Evolutionary conservation across 2,329 filamentous ascomycete genomes (phyloP).

Genomic region (Rhytidhysteron rufulum): DNA sequence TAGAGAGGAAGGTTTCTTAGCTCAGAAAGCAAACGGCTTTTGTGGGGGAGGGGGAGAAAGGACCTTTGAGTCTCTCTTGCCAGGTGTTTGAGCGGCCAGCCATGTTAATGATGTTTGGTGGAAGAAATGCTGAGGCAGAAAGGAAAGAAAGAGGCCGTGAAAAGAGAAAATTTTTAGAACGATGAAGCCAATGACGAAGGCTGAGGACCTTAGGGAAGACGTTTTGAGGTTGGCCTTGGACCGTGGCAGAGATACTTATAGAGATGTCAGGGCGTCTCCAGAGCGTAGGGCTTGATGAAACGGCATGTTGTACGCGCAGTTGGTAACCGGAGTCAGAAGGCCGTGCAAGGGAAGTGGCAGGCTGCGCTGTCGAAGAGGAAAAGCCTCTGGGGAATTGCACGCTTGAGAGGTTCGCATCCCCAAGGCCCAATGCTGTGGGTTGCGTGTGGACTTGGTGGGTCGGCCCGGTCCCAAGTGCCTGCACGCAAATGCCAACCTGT

Average conservation of each 20-base stretch:
- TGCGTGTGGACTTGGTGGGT: neutral
- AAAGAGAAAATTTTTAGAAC: neutral
- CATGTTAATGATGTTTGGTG: slow-evolving; percentile 8
- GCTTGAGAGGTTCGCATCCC: slow-evolving; percentile 2
- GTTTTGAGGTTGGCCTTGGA: neutral
- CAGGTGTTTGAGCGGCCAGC: slow-evolving; percentile 7
- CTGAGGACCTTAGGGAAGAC: no score
- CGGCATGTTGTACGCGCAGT: slow-evolving; percentile 3
- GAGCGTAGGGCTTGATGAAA: slow-evolving; percentile 2
- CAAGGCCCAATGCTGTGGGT: neutral
- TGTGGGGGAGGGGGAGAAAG: no score
- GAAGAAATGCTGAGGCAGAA: slow-evolving; percentile 14
- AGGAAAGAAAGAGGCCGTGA: neutral
- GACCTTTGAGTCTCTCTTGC: slow-evolving; percentile 26
- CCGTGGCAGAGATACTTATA: slow-evolving; percentile 3
- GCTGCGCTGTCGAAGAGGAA: slow-evolving; percentile 2
- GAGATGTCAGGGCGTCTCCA: neutral
- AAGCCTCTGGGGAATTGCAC: slow-evolving; percentile 1
- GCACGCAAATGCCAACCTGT: slow-evolving; percentile 2
- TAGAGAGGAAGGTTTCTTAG: slow-evolving; percentile 11
- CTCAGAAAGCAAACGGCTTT: no score
- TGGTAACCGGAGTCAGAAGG: slow-evolving; percentile 3
- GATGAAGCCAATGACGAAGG: no score
- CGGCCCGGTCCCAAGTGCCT: slow-evolving; percentile 3
- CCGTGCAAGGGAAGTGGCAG: slow-evolving; percentile 3